phyloP scores from a whole-genome alignment of 441 rosid species.

The Sinapis alba region DNA sequence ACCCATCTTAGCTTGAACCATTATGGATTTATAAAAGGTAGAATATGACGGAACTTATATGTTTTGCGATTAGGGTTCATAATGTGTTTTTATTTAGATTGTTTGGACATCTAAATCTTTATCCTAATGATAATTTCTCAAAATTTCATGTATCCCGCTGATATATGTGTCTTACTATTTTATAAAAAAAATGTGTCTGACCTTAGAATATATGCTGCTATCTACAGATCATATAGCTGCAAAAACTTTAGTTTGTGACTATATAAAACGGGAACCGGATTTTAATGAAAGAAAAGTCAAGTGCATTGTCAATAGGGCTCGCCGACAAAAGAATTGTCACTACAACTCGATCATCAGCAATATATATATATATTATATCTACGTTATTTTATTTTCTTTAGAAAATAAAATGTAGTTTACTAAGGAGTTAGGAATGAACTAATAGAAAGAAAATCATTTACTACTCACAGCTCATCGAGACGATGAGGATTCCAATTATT shows the following conservation, averaged over 20 bases:
- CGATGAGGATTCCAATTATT: constrained; percentile 27
- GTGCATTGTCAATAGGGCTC: not conserved
- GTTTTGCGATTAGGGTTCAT: not conserved
- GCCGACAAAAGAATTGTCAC: not conserved
- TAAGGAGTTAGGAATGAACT: constrained; percentile 26
- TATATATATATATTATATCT: not conserved
- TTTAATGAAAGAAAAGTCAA: not conserved
- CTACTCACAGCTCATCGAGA: constrained; percentile 37
- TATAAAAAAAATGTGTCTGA: not conserved
- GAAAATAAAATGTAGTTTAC: not conserved
- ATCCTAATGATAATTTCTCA: not conserved
- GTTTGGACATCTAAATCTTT: not conserved
- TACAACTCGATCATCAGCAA: constrained; percentile 2
- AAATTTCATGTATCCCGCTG: not conserved
- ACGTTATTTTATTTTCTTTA: not conserved
- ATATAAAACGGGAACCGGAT: not conserved
- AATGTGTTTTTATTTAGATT: not conserved
- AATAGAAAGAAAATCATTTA: constrained; percentile 34
- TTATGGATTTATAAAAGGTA: not conserved
- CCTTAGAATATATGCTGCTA: not conserved
- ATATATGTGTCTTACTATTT: not conserved
- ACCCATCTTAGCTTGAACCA: not conserved
- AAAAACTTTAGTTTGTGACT: not conserved
- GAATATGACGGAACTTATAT: not conserved
- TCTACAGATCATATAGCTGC: not conserved